Percentiles rank a stretch among this genome's conserved stretches.
phyloP scores from a whole-genome alignment of 495 filamentous ascomycete species.

The Bacidia gigantensis region DNA sequence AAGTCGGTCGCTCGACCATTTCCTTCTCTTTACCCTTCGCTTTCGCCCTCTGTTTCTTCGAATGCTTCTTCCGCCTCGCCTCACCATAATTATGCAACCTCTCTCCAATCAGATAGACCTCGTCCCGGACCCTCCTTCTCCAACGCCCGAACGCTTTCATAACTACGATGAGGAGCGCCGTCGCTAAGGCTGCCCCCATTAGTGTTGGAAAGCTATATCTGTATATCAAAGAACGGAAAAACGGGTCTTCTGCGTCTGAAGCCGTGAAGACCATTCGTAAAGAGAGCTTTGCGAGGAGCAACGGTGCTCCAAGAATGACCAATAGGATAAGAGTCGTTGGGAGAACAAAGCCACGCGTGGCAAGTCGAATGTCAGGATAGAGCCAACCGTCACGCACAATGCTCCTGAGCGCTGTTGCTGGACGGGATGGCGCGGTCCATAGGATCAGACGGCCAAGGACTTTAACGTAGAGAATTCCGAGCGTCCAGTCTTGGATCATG shows the following conservation, averaged over 20 bases:
- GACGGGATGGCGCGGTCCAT: constrained; percentile 47
- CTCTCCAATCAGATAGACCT: constrained; percentile 93
- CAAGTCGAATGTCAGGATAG: constrained; percentile 60
- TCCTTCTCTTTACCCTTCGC: constrained; percentile 9
- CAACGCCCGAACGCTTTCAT: constrained; percentile 51
- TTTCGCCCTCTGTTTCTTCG: not conserved
- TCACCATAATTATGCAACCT: constrained; percentile 85
- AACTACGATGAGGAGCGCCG: constrained; percentile 29
- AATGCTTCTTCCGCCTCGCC: constrained; percentile 14
- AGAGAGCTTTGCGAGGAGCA: constrained; percentile 32
- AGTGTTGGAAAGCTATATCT: constrained; percentile 58
- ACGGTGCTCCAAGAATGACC: constrained; percentile 45
- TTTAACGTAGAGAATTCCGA: constrained; percentile 85
- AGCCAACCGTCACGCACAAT: constrained; percentile 70
- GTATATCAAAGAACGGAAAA: constrained; percentile 44
- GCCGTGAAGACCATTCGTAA: constrained; percentile 30
- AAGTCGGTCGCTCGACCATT: not conserved
- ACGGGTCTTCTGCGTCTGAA: constrained; percentile 23
- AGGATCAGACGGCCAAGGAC: constrained; percentile 61
- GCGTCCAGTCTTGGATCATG: constrained; percentile 83
- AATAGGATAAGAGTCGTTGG: constrained; percentile 48
- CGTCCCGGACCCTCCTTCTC: constrained; percentile 74
- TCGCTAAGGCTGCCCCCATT: constrained; percentile 34
- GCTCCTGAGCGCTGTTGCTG: constrained; percentile 57
- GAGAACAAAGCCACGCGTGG: constrained; percentile 71